Conservation (phyloP, 192 early-diverging fungal genomes). For the Piromyces finnis region DNA sequence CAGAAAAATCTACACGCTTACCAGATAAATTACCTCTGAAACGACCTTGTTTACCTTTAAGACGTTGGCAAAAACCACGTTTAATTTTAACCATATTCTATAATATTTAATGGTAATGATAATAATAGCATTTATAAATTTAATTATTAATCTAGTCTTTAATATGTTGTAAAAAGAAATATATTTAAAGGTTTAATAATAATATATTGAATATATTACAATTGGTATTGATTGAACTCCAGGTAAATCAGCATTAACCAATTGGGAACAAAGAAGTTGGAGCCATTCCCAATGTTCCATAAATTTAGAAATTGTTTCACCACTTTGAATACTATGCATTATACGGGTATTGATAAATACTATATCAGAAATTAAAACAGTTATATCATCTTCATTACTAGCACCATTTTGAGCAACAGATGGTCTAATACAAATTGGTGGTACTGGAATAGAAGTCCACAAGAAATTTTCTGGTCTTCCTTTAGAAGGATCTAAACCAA, state of each 20-base stretch:
- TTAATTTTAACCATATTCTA: constrained; percentile 34
- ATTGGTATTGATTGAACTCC: constrained; percentile 53
- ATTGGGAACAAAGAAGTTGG: not conserved
- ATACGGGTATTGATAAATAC: constrained; percentile 73
- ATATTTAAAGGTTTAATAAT: no score
- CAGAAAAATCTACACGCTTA: constrained; percentile 98
- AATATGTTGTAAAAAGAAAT: no score
- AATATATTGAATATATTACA: constrained; percentile 24
- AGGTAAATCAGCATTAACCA: constrained; percentile 71
- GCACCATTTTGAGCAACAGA: constrained; percentile 85
- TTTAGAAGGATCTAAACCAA: constrained; percentile 69
- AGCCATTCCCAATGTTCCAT: constrained; percentile 20
- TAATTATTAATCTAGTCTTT: no score
- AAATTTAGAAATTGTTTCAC: constrained; percentile 43
- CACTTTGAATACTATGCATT: constrained; percentile 35
- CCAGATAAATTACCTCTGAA: constrained; percentile 97
- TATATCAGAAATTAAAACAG: constrained; percentile 86
- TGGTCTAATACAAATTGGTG: constrained; percentile 88
- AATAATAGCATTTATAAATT: no score
- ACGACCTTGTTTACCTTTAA: constrained; percentile 98
- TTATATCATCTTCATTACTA: constrained; percentile 94
- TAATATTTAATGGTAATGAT: no score
- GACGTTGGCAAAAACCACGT: constrained; percentile 79
- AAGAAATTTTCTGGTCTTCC: constrained; percentile 84
- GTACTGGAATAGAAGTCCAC: constrained; percentile 88